Conservation (phyloP, 2,329 filamentous ascomycete species). For the Microcyclosporella mali region DNA sequence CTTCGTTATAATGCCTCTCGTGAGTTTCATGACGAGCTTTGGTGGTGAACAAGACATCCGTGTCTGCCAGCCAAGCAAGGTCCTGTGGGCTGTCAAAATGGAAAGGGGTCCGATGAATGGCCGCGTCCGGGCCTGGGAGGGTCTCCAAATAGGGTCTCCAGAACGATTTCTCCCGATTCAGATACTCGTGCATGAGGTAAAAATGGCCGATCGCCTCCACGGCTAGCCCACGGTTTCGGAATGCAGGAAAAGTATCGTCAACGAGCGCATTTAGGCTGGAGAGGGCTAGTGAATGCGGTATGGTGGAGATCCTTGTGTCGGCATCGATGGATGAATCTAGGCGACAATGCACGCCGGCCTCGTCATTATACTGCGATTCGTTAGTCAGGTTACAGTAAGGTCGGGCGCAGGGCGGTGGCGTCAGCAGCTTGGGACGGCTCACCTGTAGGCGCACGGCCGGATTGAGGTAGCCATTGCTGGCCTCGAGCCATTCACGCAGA, state of each 20-base stretch:
- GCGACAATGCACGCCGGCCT: conserved; percentile 26
- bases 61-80: conserved; percentile 30
- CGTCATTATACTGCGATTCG: conserved; percentile 9
- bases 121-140: conserved; percentile 27
- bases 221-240: conserved; percentile 21
- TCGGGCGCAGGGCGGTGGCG: too few relatives aligned
- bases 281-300: conserved; percentile 30
- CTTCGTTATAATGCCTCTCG: conserved; percentile 33
- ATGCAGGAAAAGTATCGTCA: conserved; percentile 29
- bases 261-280: conserved; percentile 35
- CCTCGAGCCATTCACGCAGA: conserved; percentile 28
- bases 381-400: background rate
- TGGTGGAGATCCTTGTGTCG: conserved; percentile 20
- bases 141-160: conserved; percentile 34
- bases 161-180: conserved; percentile 29
- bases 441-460: conserved; percentile 20
- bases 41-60: conserved; percentile 30
- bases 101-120: conserved; percentile 27
- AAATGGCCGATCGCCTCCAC: conserved; percentile 33
- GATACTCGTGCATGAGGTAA: conserved; percentile 33
- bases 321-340: conserved; percentile 17
- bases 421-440: too few relatives aligned
- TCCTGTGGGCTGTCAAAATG: conserved; percentile 31
- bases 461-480: conserved; percentile 28
- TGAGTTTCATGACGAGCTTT: conserved; percentile 31